A percentile compares a stretch with the other conserved stretches of the same genome.
phyloP scores from a whole-genome alignment of 1,284 basidiomycete species.

The Sanghuangporus baumii region DNA sequence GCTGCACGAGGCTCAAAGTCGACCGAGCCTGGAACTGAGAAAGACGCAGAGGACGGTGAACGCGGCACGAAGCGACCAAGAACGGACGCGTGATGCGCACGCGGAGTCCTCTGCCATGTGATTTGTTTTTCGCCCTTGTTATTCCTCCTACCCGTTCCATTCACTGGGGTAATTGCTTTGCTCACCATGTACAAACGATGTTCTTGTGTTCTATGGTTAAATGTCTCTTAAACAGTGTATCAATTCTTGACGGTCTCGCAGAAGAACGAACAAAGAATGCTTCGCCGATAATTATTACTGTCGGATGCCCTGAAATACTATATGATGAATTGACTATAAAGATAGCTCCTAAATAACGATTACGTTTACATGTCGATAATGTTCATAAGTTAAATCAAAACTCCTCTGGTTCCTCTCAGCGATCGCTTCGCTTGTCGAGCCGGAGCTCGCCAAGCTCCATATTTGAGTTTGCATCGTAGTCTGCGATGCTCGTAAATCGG shows the following conservation, averaged over 20 bases:
- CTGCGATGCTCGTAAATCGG: background rate
- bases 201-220: background rate
- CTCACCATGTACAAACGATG: background rate
- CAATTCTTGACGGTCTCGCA: background rate
- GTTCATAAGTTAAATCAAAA: background rate
- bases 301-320: background rate
- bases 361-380: background rate
- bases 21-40: constrained; percentile 18
- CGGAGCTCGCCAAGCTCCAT: background rate
- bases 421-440: background rate
- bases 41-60: constrained; percentile 18
- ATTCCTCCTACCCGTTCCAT: background rate
- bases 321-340: background rate
- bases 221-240: background rate
- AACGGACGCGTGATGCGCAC: constrained; percentile 19
- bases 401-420: background rate
- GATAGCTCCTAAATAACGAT: background rate
- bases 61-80: constrained; percentile 27
- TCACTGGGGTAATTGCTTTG: background rate
- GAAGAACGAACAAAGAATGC: background rate
- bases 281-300: background rate
- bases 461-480: background rate
- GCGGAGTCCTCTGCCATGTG: background rate
- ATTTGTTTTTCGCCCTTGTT: background rate
- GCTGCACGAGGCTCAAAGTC: constrained; percentile 20